Conservation (phyloP, 805 yeast species). For the Tetrapisispora taiwanensis region DNA sequence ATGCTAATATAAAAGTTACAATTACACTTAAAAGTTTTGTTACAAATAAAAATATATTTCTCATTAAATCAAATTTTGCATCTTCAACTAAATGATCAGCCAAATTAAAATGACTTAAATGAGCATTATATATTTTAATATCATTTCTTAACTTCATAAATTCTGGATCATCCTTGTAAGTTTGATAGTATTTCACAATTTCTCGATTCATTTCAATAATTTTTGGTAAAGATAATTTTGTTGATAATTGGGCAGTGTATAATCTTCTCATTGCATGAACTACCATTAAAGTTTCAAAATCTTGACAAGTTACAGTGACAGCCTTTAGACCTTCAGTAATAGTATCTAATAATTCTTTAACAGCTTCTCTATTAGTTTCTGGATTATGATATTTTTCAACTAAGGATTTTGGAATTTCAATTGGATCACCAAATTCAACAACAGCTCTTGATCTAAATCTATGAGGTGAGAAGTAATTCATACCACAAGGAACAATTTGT, state of each 20-base stretch:
- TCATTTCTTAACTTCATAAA: conserved; percentile 50
- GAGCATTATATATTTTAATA: conserved; percentile 65
- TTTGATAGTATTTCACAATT: conserved; percentile 69
- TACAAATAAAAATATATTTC: conserved; percentile 43
- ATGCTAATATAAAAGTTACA: conserved; percentile 49
- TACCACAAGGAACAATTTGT: conserved; percentile 89
- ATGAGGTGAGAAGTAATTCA: conserved; percentile 95
- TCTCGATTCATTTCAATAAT: conserved; percentile 88
- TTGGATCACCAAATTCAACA: conserved; percentile 85
- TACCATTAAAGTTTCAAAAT: conserved; percentile 79
- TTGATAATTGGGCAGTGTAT: conserved; percentile 65
- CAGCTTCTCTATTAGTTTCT: conserved; percentile 59
- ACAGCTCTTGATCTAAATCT: conserved; percentile 93
- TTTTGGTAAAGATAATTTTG: conserved; percentile 66
- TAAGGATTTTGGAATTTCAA: conserved; percentile 51
- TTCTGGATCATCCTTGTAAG: conserved; percentile 59
- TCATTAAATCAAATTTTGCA: conserved; percentile 40
- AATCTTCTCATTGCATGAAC: conserved; percentile 87
- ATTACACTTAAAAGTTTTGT: conserved; percentile 48
- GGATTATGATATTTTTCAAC: conserved; percentile 57
- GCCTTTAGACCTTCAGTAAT: conserved; percentile 67
- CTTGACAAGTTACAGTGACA: conserved; percentile 82
- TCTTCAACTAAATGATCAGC: conserved; percentile 44
- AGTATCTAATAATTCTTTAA: conserved; percentile 56
- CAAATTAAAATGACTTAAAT: conserved; percentile 54